These are phyloP conservation scores for Fusarium heterosporum DNA, from an alignment of 2,329 filamentous ascomycete species.

Conservation along the genomic window DNA sequence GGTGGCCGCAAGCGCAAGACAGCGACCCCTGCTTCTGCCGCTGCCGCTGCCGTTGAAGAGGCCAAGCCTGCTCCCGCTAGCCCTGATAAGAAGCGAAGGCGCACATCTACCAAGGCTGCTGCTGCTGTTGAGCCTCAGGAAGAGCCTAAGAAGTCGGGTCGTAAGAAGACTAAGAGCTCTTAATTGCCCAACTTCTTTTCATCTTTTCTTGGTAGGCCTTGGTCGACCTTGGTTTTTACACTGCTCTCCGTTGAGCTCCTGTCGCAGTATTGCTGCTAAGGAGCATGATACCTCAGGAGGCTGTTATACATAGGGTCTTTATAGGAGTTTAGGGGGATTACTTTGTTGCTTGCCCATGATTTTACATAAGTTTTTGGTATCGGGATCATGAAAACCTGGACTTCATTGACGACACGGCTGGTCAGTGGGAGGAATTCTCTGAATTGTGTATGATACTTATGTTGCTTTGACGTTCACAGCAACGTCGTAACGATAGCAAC, in stretches of 20 bases:
- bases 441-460: slow-evolving; percentile 39
- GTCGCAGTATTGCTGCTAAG: slow-evolving; percentile 8
- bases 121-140: slow-evolving; percentile 64
- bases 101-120: slow-evolving; percentile 65
- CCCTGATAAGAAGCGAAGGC: slow-evolving; percentile 73
- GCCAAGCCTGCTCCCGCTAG: slow-evolving; percentile 61
- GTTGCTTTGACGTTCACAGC: slow-evolving; percentile 45
- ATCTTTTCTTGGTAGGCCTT: slow-evolving; percentile 36
- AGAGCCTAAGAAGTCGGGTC: slow-evolving; percentile 70
- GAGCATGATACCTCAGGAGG: slow-evolving; percentile 46
- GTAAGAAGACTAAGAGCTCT: slow-evolving; percentile 67
- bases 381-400: slow-evolving; percentile 25
- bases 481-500: slow-evolving; percentile 50
- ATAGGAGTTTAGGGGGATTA: slow-evolving; percentile 42
- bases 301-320: slow-evolving; percentile 37
- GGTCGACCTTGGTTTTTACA: slow-evolving; percentile 20
- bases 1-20: slow-evolving; percentile 68
- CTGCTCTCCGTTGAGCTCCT: slow-evolving; percentile 39
- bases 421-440: slow-evolving; percentile 22
- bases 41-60: slow-evolving; percentile 55
- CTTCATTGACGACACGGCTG: slow-evolving; percentile 22
- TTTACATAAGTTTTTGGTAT: slow-evolving; percentile 27
- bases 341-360: slow-evolving; percentile 26
- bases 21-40: no score
- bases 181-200: slow-evolving; percentile 40